These are phyloP conservation scores for Suhomyces pyralidae DNA, from an alignment of 805 yeast genomes.

Conservation along the genomic window DNA sequence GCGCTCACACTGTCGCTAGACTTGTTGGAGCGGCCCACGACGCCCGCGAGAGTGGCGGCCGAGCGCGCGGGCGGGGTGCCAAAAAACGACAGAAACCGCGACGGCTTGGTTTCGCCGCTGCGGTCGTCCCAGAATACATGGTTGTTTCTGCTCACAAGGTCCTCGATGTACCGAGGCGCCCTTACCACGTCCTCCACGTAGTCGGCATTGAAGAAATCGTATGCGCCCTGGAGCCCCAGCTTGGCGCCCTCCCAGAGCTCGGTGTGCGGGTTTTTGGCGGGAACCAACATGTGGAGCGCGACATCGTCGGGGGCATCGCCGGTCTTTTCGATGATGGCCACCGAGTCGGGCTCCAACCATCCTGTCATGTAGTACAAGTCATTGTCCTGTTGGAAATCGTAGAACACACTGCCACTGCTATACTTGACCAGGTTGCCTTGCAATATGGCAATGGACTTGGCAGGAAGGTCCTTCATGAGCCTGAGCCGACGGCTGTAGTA, in stretches of 20 bases:
- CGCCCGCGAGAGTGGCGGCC: slow-evolving; percentile 14
- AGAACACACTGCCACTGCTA: slow-evolving; percentile 88
- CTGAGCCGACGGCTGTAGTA: slow-evolving; percentile 67
- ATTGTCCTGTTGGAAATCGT: slow-evolving; percentile 89
- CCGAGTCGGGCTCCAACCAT: slow-evolving; percentile 86
- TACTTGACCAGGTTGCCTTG: slow-evolving; percentile 70
- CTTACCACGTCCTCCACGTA: slow-evolving; percentile 52
- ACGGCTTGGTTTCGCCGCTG: slow-evolving; percentile 5
- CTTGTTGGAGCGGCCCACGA: slow-evolving; percentile 26
- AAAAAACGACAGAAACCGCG: slow-evolving; percentile 20
- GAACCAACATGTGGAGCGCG: slow-evolving; percentile 76
- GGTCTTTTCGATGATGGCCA: slow-evolving; percentile 63
- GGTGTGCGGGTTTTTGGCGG: slow-evolving; percentile 68
- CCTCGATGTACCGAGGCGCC: slow-evolving; percentile 42
- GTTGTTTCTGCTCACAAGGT: slow-evolving; percentile 47
- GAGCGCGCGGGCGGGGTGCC: background rate
- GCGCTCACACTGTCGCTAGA: slow-evolving; percentile 43
- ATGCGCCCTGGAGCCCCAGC: slow-evolving; percentile 81
- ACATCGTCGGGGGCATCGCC: slow-evolving; percentile 45
- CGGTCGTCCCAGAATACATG: slow-evolving; percentile 55
- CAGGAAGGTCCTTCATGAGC: slow-evolving; percentile 58
- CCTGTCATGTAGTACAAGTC: slow-evolving; percentile 87
- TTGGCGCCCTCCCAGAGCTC: slow-evolving; percentile 97
- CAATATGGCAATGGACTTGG: slow-evolving; percentile 65
- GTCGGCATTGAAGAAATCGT: slow-evolving; percentile 86